Evolutionary conservation across 108 stramenopile species (phyloP).

Genomic region (Chaetoceros tenuissimus): DNA sequence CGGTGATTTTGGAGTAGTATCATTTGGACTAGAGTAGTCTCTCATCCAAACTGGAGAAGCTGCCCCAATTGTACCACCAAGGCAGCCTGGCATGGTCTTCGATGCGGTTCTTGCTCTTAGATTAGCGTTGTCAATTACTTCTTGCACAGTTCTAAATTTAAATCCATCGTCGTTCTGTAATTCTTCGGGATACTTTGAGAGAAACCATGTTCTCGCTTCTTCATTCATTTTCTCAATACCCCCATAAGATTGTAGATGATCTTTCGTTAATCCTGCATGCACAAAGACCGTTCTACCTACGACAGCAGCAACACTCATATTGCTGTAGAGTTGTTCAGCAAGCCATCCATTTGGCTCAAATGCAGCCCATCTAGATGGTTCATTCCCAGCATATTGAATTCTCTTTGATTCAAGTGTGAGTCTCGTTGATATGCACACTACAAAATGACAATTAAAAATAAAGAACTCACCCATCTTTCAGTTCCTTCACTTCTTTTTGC

Average conservation of each 20-base stretch:
- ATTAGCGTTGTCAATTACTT: constrained; percentile 33
- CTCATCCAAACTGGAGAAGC: constrained; percentile 70
- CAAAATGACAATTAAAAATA: too few relatives aligned
- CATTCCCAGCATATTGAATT: constrained; percentile 58
- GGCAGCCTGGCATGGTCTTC: constrained; percentile 45
- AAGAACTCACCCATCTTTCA: constrained; percentile 57
- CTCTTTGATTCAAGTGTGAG: too few relatives aligned
- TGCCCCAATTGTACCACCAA: constrained; percentile 45
- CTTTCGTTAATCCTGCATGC: constrained; percentile 58
- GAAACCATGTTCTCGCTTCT: constrained; percentile 45
- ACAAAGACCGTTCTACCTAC: constrained; percentile 70
- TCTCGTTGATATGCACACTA: too few relatives aligned
- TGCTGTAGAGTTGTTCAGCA: constrained; percentile 33
- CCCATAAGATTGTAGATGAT: constrained; percentile 42
- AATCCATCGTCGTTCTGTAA: constrained; percentile 33
- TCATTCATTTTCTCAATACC: constrained; percentile 55
- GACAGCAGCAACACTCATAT: constrained; percentile 57
- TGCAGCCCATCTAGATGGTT: constrained; percentile 58
- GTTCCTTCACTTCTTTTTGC: constrained; percentile 18
- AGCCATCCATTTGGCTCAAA: constrained; percentile 67
- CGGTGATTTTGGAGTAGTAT: constrained; percentile 31
- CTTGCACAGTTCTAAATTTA: constrained; percentile 33
- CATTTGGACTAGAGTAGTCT: constrained; percentile 52
- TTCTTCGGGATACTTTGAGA: neutral
- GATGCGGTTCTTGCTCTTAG: constrained; percentile 31